Evolutionary conservation across 2,329 filamentous ascomycete species (phyloP), one percentile per base, ranked within the genome.

Genomic region (Alternaria metachromatica): DNA sequence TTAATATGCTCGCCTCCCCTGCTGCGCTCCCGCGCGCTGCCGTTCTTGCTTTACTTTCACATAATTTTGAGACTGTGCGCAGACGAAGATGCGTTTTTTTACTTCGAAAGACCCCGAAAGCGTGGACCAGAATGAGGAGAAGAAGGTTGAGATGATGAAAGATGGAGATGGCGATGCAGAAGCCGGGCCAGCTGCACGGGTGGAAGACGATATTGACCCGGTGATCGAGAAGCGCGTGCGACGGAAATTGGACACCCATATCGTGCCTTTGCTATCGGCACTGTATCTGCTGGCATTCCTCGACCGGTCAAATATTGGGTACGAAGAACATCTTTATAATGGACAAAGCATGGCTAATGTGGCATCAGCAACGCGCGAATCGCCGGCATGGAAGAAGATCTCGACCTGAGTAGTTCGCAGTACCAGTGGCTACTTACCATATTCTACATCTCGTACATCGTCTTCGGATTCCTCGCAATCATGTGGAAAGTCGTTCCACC

Each of bases 271-370:
- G 1, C 68, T 80, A 1, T 72, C 75, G 33, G 70, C 67, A 2
- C 64, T 80, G 10, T 80, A 80, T 60, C 64, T 80, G 9, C 72
- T 80, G 49, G 71, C 76, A 7, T 77, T 80, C 45, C 69, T 81
- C 13, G 79, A 81, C 51, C 72, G 80, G 15, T 77, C 72, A 6
- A 81, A 81, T 53, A 80, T 81, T 37, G 81, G 81, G 73, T 77
- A 64, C 9, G 20, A 7, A 37, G 2, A 23, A 25, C 25, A 21
- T 15, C 6, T 12, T 13, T 8, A 28, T 7, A 15, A 18, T 46
- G 12, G 15, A 26, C 11, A 37, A 7, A 12, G 15, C n/a, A n/a
- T 43, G 6, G 25, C 49, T 56, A 20, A 58, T 54, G 26, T 44
- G 6, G 23, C 10, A 33, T 28, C 23, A 74, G 76, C 11, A 83